A percentile compares a stretch with the other conserved stretches of the same genome.
Evolutionary conservation across 176 grass and related monocot genomes (phyloP).

Genomic region (Aegilops umbellulata): DNA sequence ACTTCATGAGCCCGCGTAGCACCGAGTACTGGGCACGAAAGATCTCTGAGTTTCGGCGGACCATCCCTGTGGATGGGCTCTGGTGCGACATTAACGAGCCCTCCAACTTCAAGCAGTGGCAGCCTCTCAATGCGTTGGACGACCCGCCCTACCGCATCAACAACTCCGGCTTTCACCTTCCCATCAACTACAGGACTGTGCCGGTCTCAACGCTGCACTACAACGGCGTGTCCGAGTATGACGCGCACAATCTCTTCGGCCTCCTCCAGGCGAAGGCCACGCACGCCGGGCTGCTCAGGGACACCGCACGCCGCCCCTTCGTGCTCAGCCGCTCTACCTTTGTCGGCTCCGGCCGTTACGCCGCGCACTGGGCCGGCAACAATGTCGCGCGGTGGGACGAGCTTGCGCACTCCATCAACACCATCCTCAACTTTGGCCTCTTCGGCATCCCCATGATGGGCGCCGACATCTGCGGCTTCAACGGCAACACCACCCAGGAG

Average conservation of each 20-base stretch:
- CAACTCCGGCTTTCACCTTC: slow-evolving; percentile 56
- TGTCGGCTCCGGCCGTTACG: slow-evolving; percentile 71
- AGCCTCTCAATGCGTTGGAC: slow-evolving; percentile 50
- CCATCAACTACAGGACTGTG: slow-evolving; percentile 59
- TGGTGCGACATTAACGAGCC: slow-evolving; percentile 96
- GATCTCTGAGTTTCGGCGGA: slow-evolving; percentile 61
- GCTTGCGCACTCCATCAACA: slow-evolving; percentile 63
- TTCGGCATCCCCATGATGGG: slow-evolving; percentile 93
- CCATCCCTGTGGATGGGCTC: slow-evolving; percentile 76
- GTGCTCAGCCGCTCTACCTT: slow-evolving; percentile 81
- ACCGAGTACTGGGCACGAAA: slow-evolving; percentile 48
- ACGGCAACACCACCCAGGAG: slow-evolving; percentile 68
- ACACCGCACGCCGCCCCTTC: slow-evolving; percentile 70
- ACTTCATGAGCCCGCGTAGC: slow-evolving; percentile 65
- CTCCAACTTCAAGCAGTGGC: slow-evolving; percentile 61
- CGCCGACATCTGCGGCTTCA: slow-evolving; percentile 86
- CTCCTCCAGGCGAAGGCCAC: slow-evolving; percentile 68
- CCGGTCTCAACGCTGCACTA: slow-evolving; percentile 64
- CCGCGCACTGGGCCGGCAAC: slow-evolving; percentile 85
- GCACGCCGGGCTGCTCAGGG: slow-evolving; percentile 36
- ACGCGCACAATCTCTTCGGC: slow-evolving; percentile 82
- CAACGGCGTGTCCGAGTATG: slow-evolving; percentile 61
- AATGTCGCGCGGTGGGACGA: slow-evolving; percentile 62
- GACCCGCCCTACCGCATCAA: slow-evolving; percentile 83
- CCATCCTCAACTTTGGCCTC: slow-evolving; percentile 69